These are phyloP conservation scores for Chrysanthemum lavandulifolium DNA, from an alignment of 129 eudicot species.

Conservation along the genomic window DNA sequence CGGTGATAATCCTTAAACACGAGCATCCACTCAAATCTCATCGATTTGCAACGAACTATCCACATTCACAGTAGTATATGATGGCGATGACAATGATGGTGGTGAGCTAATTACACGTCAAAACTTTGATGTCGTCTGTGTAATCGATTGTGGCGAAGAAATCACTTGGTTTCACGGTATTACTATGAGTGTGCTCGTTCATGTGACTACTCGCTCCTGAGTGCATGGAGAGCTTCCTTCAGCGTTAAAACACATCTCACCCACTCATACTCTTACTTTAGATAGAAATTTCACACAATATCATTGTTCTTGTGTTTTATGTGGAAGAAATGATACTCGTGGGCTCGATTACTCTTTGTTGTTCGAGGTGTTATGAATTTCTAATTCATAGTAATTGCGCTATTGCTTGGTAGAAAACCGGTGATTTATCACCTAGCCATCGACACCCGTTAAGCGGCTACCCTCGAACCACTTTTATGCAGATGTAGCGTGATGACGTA, in stretches of 20 bases:
- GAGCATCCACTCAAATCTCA: slow-evolving; percentile 13
- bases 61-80: background rate
- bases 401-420: background rate
- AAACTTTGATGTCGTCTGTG: background rate
- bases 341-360: background rate
- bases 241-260: background rate
- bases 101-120: background rate
- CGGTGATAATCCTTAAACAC: background rate
- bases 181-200: background rate
- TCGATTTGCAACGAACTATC: slow-evolving; percentile 12
- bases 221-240: background rate
- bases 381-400: background rate
- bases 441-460: slow-evolving; percentile 1
- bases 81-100: background rate
- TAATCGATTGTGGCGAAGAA: background rate
- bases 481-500: background rate
- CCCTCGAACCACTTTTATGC: background rate
- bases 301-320: background rate
- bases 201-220: background rate
- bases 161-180: slow-evolving; percentile 2
- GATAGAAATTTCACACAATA: no score
- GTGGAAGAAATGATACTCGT: background rate
- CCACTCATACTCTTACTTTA: background rate
- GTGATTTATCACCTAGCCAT: slow-evolving; percentile 15
- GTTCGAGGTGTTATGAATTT: background rate